Conservation (phyloP, 2,329 filamentous ascomycete species). For the Claviceps arundinis region DNA sequence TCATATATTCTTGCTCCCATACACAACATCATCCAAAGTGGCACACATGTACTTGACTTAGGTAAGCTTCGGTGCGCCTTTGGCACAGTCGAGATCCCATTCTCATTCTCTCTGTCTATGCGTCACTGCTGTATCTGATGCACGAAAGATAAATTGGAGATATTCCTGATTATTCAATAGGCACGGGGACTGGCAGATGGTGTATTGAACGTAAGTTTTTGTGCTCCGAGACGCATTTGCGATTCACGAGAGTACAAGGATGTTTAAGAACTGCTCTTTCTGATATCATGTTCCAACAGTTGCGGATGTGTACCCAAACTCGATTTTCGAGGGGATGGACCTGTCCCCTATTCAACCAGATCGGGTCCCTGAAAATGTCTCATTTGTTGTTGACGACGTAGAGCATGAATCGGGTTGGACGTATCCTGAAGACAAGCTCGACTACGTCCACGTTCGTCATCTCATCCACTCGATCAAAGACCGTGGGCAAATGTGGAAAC, state of each 20-base stretch:
- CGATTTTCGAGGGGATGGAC: constrained; percentile 34
- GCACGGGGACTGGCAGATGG: constrained; percentile 39
- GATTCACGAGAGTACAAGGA: background rate
- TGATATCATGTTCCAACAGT: constrained; percentile 18
- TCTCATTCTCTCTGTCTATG: background rate
- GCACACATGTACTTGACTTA: constrained; percentile 32
- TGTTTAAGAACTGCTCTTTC: background rate
- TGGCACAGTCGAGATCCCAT: no score
- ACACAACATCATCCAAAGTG: constrained; percentile 21
- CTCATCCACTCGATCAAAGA: constrained; percentile 31
- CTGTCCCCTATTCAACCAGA: constrained; percentile 39
- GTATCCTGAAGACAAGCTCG: constrained; percentile 30
- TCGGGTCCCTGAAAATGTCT: constrained; percentile 37
- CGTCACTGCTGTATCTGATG: background rate
- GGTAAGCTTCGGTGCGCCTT: constrained; percentile 19
- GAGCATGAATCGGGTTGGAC: constrained; percentile 37
- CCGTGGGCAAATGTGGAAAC: constrained; percentile 25
- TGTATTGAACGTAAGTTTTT: constrained; percentile 32
- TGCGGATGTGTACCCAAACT: constrained; percentile 31
- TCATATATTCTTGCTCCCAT: constrained; percentile 32
- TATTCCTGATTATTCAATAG: constrained; percentile 13
- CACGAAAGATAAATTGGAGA: no score
- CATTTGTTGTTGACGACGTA: constrained; percentile 38
- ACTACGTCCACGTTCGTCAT: constrained; percentile 37
- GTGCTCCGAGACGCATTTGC: background rate